Percentiles rank a stretch among this genome's conserved stretches.
Evolutionary conservation across 805 yeast species (phyloP).

Genomic region (Tetrapisispora namnaoensis): DNA sequence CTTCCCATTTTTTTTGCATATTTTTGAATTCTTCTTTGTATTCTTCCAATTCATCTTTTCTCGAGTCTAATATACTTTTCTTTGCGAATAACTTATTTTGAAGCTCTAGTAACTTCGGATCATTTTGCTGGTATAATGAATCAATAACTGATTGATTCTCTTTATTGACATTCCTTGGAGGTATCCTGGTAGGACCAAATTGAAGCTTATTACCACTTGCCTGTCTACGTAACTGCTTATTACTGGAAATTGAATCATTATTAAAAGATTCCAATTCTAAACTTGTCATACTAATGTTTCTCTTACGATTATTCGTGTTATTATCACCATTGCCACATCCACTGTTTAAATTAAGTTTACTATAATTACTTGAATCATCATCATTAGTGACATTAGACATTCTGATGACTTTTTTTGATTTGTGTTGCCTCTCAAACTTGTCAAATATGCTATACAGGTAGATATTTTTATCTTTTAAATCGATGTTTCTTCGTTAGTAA

Average conservation of each 20-base stretch:
- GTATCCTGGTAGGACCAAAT: not conserved
- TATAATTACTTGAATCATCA: not conserved
- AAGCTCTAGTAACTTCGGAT: constrained; percentile 21
- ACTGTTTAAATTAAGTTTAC: not conserved
- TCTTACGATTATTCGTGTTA: not conserved
- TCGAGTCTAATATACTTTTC: constrained; percentile 18
- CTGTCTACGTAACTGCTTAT: not conserved
- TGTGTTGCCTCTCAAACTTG: not conserved
- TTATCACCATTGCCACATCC: not conserved
- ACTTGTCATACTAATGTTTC: not conserved
- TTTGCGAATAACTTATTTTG: constrained; percentile 21
- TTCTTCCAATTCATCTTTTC: constrained; percentile 18
- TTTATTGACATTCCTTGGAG: not conserved
- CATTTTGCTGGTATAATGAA: constrained; percentile 25
- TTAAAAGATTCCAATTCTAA: not conserved
- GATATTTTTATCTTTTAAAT: no score
- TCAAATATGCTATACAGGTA: not conserved
- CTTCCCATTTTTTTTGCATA: constrained; percentile 21
- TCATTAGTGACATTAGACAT: not conserved
- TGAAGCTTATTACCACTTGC: not conserved
- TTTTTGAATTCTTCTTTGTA: constrained; percentile 14
- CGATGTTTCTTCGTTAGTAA: no score
- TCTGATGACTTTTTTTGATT: not conserved
- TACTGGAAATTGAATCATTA: not conserved
- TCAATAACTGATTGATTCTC: constrained; percentile 16